phyloP scores from a whole-genome alignment of 1,284 basidiomycete species.

The Trametes versicolor region DNA sequence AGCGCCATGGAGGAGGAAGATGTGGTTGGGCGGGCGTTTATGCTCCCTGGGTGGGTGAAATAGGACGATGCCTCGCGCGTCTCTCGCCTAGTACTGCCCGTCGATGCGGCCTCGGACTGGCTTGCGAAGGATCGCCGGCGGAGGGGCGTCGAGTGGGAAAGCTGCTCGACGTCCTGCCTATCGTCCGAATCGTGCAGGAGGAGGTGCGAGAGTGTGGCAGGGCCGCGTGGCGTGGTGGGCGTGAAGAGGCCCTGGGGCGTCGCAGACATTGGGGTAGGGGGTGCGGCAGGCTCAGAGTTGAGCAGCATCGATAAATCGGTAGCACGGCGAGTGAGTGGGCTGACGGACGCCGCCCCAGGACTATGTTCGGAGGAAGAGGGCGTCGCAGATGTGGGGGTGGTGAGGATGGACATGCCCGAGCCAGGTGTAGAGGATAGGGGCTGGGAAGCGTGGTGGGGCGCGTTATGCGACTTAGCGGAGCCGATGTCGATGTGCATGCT shows the following conservation, averaged over 20 bases:
- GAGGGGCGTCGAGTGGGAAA: constrained; percentile 43
- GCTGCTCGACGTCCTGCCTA: constrained; percentile 41
- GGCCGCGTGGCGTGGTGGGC: constrained; percentile 46
- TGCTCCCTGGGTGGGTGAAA: constrained; percentile 39
- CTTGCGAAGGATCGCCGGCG: constrained; percentile 40
- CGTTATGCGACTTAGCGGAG: constrained; percentile 23
- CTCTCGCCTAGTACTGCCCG: constrained; percentile 22
- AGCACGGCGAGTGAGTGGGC: constrained; percentile 63
- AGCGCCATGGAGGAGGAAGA: constrained; percentile 20
- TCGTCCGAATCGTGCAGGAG: constrained; percentile 54
- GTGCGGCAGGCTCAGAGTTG: constrained; percentile 60
- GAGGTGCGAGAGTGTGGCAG: constrained; percentile 62
- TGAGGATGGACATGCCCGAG: constrained; percentile 32
- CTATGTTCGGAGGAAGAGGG: constrained; percentile 32
- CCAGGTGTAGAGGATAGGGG: constrained; percentile 28
- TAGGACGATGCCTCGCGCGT: constrained; percentile 38
- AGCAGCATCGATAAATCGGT: constrained; percentile 77
- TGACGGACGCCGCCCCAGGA: constrained; percentile 31
- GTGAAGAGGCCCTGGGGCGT: constrained; percentile 44
- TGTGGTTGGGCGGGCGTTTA: constrained; percentile 25
- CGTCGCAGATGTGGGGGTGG: constrained; percentile 26
- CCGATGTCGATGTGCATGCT: constrained; percentile 42
- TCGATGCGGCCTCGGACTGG: constrained; percentile 25
- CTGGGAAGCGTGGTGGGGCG: constrained; percentile 27
- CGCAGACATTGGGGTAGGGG: constrained; percentile 47